Conservation (phyloP, 2,329 filamentous ascomycete species). For the Metarhizium humberi region DNA sequence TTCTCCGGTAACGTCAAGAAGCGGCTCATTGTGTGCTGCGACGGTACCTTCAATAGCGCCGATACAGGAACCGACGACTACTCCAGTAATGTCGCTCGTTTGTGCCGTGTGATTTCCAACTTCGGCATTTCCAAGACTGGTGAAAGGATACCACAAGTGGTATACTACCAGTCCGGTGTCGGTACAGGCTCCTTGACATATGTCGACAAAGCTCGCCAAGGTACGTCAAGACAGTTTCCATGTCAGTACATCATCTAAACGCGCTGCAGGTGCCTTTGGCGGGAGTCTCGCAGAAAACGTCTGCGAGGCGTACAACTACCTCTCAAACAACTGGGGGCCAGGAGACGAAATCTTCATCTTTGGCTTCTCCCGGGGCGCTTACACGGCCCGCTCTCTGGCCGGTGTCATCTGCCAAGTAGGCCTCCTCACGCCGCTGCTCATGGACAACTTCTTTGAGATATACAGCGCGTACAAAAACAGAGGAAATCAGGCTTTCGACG, state of each 20-base stretch:
- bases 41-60: constrained; percentile 25
- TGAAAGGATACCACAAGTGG: constrained; percentile 23
- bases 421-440: background rate
- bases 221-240: background rate
- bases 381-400: constrained; percentile 20
- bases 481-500: background rate
- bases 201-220: background rate
- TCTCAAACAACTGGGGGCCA: constrained; percentile 24
- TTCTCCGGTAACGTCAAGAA: background rate
- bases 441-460: background rate
- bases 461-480: background rate
- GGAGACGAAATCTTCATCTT: constrained; percentile 21
- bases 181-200: constrained; percentile 11
- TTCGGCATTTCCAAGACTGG: constrained; percentile 15
- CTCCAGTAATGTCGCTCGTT: constrained; percentile 24
- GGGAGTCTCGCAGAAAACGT: constrained; percentile 20
- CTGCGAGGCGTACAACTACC: constrained; percentile 26
- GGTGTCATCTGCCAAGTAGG: constrained; percentile 9
- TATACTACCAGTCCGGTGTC: constrained; percentile 27
- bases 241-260: background rate
- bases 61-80: constrained; percentile 16
- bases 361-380: constrained; percentile 22
- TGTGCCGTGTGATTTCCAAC: constrained; percentile 19
- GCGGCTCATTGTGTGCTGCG: constrained; percentile 20
- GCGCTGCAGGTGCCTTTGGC: constrained; percentile 9